These are phyloP conservation scores for Aquilaria agallochum DNA, from an alignment of 441 rosid species.

Conservation along the genomic window DNA sequence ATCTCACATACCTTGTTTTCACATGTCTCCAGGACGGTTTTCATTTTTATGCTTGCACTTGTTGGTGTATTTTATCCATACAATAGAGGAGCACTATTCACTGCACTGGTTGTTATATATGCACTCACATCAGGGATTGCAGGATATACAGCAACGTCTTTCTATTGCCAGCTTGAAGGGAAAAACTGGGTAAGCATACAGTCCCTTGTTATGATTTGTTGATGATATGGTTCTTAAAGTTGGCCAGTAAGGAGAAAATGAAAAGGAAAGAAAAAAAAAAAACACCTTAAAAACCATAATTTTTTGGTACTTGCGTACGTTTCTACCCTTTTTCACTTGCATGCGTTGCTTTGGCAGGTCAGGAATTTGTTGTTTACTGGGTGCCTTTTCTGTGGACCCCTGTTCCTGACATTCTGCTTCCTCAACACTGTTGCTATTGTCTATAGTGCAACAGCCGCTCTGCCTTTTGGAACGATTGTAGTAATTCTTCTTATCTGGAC, in stretches of 20 bases:
- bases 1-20: too few relatives aligned
- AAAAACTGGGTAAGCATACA: conserved; percentile 48
- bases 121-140: conserved; percentile 78
- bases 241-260: background rate
- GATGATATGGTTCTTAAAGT: background rate
- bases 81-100: conserved; percentile 74
- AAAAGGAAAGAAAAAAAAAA: too few relatives aligned
- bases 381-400: conserved; percentile 72
- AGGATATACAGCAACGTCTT: conserved; percentile 63
- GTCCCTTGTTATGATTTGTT: background rate
- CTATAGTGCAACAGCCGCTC: conserved; percentile 57
- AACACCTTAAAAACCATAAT: too few relatives aligned
- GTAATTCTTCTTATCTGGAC: conserved; percentile 62
- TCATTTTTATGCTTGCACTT: conserved; percentile 68
- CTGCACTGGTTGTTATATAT: conserved; percentile 72
- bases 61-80: conserved; percentile 83
- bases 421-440: conserved; percentile 63
- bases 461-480: conserved; percentile 62
- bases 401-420: conserved; percentile 73
- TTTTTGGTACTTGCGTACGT: background rate
- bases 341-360: conserved; percentile 37
- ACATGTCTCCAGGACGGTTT: conserved; percentile 40
- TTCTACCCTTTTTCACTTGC: background rate
- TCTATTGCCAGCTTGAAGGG: conserved; percentile 77
- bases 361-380: conserved; percentile 66